These are phyloP conservation scores for Arachis stenosperma DNA, from an alignment of 306 rosid genomes.

Conservation along the genomic window DNA sequence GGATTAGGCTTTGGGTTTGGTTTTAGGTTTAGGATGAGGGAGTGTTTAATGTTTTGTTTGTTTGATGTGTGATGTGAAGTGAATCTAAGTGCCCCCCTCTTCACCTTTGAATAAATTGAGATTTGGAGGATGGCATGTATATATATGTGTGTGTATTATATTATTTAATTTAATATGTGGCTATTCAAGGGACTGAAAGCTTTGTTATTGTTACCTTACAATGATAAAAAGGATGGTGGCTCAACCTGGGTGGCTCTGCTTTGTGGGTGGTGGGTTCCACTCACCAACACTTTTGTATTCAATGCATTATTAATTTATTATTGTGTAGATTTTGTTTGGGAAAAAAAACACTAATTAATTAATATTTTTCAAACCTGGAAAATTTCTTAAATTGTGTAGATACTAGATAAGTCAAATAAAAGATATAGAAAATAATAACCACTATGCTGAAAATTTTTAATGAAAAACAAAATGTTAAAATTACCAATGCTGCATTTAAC, in stretches of 20 bases:
- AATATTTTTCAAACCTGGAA: too few species aligned
- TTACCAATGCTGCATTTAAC: too few species aligned
- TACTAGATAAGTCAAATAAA: too few species aligned
- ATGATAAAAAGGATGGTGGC: background rate
- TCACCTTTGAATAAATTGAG: background rate
- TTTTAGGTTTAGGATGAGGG: background rate
- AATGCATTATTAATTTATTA: too few species aligned
- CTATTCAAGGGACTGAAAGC: background rate
- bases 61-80: background rate
- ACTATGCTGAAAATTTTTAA: too few species aligned
- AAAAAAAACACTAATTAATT: too few species aligned
- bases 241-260: background rate
- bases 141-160: background rate
- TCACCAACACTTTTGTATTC: background rate
- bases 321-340: too few species aligned
- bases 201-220: background rate
- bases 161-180: too few species aligned
- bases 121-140: background rate
- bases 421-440: too few species aligned
- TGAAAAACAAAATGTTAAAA: too few species aligned
- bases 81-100: background rate
- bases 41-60: background rate
- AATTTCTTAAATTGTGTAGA: too few species aligned
- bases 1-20: background rate
- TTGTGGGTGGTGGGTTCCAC: slow-evolving; percentile 30